Evolutionary conservation across 139 green algal genomes (phyloP).

Genomic region (Chlorella sp.): DNA sequence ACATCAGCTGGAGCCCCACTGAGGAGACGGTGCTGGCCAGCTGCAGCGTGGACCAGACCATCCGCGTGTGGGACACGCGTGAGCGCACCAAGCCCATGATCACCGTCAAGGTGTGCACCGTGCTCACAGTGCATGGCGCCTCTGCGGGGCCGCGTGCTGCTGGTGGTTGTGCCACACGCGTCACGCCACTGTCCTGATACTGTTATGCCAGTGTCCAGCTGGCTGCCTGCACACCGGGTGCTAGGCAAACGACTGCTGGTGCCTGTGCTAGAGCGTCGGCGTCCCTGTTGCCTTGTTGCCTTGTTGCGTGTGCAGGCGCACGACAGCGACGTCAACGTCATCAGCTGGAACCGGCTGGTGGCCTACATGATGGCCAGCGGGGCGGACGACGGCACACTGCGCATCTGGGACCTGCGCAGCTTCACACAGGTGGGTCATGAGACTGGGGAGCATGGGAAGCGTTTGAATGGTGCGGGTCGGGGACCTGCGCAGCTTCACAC

Average conservation of each 20-base stretch:
- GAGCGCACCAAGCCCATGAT: slow-evolving; percentile 42
- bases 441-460: slow-evolving; percentile 86
- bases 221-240: no score
- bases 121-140: not conserved
- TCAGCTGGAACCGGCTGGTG: slow-evolving; percentile 87
- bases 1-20: slow-evolving; percentile 91
- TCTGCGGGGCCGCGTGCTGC: no score
- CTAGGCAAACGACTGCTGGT: no score
- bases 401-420: slow-evolving; percentile 92
- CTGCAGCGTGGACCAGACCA: slow-evolving; percentile 67
- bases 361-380: slow-evolving; percentile 92
- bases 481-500: slow-evolving; percentile 83
- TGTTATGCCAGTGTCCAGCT: no score
- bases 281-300: not conserved
- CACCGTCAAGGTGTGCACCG: slow-evolving; percentile 18
- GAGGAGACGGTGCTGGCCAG: slow-evolving; percentile 91
- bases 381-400: slow-evolving; percentile 79
- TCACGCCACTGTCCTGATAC: no score
- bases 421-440: slow-evolving; percentile 45
- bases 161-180: no score
- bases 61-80: slow-evolving; percentile 85
- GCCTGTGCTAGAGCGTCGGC: no score
- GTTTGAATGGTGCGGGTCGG: slow-evolving; percentile 85
- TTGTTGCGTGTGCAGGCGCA: slow-evolving; percentile 45
- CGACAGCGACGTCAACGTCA: slow-evolving; percentile 91